A percentile compares a stretch with the other conserved stretches of the same genome.
These are phyloP conservation scores for Polygonum aviculare DNA, from an alignment of 148 eudicot genomes.

Conservation along the genomic window DNA sequence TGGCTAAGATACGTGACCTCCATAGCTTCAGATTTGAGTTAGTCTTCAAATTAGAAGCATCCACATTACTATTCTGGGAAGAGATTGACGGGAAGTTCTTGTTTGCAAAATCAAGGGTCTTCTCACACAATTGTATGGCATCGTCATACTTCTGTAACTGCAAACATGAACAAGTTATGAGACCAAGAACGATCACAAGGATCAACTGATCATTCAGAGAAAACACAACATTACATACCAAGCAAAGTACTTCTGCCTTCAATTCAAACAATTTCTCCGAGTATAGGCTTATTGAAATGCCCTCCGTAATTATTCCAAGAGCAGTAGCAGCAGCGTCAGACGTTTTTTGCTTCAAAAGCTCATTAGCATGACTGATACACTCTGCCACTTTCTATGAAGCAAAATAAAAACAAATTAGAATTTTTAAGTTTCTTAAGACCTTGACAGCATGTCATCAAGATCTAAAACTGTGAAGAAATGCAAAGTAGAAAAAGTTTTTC, in stretches of 20 bases:
- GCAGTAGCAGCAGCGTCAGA: slow-evolving; percentile 47
- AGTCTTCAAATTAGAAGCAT: slow-evolving; percentile 18
- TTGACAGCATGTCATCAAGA: background rate
- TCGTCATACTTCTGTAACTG: slow-evolving; percentile 72
- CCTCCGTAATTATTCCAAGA: slow-evolving; percentile 43
- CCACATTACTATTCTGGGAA: slow-evolving; percentile 18
- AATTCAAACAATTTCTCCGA: slow-evolving; percentile 74
- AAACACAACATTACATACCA: slow-evolving; percentile 36
- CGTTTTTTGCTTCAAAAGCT: slow-evolving; percentile 54
- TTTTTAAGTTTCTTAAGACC: background rate
- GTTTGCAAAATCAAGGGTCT: slow-evolving; percentile 59
- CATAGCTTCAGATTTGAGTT: slow-evolving; percentile 30
- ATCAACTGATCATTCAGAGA: slow-evolving; percentile 4
- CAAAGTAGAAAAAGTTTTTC: background rate
- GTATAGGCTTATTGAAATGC: slow-evolving; percentile 47
- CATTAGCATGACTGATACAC: slow-evolving; percentile 36
- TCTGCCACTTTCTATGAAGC: slow-evolving; percentile 59
- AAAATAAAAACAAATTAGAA: background rate
- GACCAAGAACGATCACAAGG: background rate
- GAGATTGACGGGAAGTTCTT: slow-evolving; percentile 35
- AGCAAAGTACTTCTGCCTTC: slow-evolving; percentile 77
- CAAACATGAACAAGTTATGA: slow-evolving; percentile 8
- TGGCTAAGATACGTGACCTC: slow-evolving; percentile 55
- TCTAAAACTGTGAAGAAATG: background rate
- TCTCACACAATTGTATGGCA: slow-evolving; percentile 65